Base-by-base conservation (phyloP, 2,329 filamentous ascomycete genomes). In the Boeremia lycopersici region DNA sequence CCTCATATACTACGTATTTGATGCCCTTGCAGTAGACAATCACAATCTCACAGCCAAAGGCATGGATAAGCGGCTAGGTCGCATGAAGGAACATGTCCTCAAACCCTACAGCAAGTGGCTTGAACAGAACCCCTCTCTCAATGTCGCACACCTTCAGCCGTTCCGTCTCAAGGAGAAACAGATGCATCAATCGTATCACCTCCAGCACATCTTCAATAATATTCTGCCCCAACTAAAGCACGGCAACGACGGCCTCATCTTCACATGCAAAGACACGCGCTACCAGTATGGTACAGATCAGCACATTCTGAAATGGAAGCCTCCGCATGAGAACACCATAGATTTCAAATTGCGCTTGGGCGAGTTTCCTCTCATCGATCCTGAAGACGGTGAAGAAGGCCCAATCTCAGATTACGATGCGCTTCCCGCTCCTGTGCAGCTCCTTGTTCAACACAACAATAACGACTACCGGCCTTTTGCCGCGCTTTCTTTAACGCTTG, bases 241-340 rank as follows among this genome's bases (percentile, higher is more conserved):
- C 72, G 93, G 93, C 59, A 98, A 97, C 74, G 95, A 99, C 73
- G 95, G 95, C 6, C 83, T 99, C 41, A 96, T 99, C 70, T 99
- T 98, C 77, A 98, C 95, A n/a, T 96, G 93, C 77, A 87, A 90
- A 60, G 89, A 86, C 65, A 91, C 90, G 15, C 84, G 88, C 9
- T 99, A 99, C 79, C 88, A 88, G 65, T 88, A 89, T 62, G 95
- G 95, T 63, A 99, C 95, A 11, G 95, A 99, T 75, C 85, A 86
- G 44, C 89, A 96, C 73, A 99, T 97, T 60, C 81, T 99, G 34
- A 99, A 99, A 76, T 99, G 95, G 95, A 99, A 99, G 77, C 92
- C 93, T 0, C 91, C 91, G 4, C 83, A 90, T 62, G 95, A 99
- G 74, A 99, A 99, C 78, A 96, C 92, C 0, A 86, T 99, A 64